These are phyloP conservation scores for Solanum habrochaites DNA, from an alignment of 257 asterid species.

Conservation along the genomic window DNA sequence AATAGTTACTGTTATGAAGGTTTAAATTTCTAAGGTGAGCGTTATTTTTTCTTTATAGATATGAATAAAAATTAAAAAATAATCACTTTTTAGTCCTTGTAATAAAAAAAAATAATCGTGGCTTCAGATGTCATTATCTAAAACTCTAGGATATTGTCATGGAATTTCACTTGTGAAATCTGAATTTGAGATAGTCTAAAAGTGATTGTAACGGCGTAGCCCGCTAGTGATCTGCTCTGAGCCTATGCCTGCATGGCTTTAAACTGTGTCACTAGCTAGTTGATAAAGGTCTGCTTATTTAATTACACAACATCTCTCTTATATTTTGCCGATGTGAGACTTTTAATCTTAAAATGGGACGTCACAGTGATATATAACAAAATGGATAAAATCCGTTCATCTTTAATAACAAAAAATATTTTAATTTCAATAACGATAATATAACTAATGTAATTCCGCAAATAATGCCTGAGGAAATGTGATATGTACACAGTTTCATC, in stretches of 20 bases:
- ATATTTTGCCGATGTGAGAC: no score
- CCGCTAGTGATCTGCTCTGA: neutral
- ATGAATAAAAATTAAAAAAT: neutral
- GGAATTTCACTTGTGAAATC: neutral
- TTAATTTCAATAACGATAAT: neutral
- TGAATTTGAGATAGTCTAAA: no score
- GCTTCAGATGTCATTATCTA: neutral
- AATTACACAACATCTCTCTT: fast-evolving
- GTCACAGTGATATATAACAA: no score
- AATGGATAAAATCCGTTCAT: neutral
- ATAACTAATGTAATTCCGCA: fast-evolving
- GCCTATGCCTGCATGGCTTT: no score
- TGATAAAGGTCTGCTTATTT: neutral
- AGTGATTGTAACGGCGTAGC: neutral
- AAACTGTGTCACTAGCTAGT: no score
- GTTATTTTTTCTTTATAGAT: neutral
- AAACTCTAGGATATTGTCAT: neutral
- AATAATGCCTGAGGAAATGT: neutral
- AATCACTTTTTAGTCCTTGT: neutral
- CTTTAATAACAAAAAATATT: neutral
- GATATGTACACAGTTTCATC: neutral
- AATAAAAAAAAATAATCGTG: fast-evolving
- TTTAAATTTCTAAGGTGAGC: neutral
- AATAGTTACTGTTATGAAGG: neutral
- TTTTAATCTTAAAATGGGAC: neutral